Evolutionary conservation across 1,139 yeast species (phyloP), one percentile per base, ranked within the genome.

Genomic region (Pneumocystis murina): DNA sequence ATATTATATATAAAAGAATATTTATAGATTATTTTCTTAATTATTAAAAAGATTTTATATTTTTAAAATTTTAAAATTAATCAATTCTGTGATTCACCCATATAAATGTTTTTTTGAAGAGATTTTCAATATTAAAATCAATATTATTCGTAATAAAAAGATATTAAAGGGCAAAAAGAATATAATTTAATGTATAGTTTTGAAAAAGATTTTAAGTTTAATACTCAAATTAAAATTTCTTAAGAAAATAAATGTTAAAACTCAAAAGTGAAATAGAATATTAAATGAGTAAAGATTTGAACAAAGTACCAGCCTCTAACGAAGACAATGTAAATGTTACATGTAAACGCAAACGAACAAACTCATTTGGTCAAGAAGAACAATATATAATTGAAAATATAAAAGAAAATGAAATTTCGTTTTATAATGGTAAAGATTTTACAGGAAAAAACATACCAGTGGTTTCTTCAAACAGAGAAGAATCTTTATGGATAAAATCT

Each of bases 401-500:
- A 41, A 7, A 7, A 41, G 54, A 41, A 41, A 41, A 41, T 4
- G 54, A 41, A 17, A 17, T 41, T 20, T 20, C 54, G 4, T 20
- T 41, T 20, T 41, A 30, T 3, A 41, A 41, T 41, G 54, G 54
- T 7, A 41, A 41, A 41, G 54, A 41, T 20, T 41, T 41, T 41
- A 3, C 14, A 8, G 54, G 54, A 8, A 41, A 41, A 41, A 41
- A 41, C 20, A 41, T 41, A 41, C 17, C 54, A 41, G 28, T 41
- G 14, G 28, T 41, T 20, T 10, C 54, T 6, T 20, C 54, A 20
- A 41, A 17, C 5, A 41, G 28, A 41, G 54, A 41, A 10, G 54
- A 41, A 20, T 41, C 54, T 6, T 20, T 20, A 70, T 91, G 97
- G 97, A 92, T 86, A 71, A 78, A 78, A 55, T 87, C 96, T 1